These are phyloP conservation scores for Paraleonurus japonicus DNA, from an alignment of 257 asterid genomes.

Conservation along the genomic window DNA sequence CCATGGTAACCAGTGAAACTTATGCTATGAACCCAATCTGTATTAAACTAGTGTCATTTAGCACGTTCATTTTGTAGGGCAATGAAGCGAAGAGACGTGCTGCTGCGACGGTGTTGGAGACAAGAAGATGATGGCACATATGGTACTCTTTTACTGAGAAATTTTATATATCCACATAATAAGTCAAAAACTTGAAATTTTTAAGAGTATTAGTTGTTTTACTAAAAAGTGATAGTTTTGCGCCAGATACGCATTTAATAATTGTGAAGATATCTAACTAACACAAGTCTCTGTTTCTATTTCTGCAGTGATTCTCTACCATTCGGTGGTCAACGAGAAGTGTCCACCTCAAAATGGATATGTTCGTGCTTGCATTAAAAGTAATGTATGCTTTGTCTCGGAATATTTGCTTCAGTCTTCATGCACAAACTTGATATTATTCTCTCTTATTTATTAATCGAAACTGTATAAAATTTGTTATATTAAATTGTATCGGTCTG, in stretches of 20 bases:
- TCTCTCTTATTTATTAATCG: not conserved
- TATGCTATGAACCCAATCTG: slow-evolving; percentile 6
- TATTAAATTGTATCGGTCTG: not conserved
- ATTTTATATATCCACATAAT: not conserved
- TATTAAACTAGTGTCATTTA: slow-evolving; percentile 21
- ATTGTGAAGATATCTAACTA: slow-evolving; percentile 24
- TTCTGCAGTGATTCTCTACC: slow-evolving; percentile 79
- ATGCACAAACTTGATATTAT: slow-evolving; percentile 1
- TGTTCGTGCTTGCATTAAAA: slow-evolving; percentile 83
- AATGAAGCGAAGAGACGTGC: slow-evolving; percentile 76
- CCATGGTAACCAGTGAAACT: slow-evolving; percentile 61
- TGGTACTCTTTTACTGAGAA: slow-evolving; percentile 43
- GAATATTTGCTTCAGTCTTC: not conserved
- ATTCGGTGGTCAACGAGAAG: slow-evolving; percentile 72
- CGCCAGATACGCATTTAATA: not conserved
- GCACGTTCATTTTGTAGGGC: slow-evolving; percentile 51
- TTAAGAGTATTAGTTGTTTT: not conserved
- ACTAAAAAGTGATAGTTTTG: not conserved
- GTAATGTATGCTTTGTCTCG: slow-evolving; percentile 66
- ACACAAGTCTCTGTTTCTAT: not conserved
- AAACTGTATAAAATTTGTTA: not conserved
- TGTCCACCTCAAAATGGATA: slow-evolving; percentile 80
- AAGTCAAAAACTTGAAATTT: not conserved
- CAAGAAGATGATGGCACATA: slow-evolving; percentile 95
- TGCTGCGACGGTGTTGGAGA: slow-evolving; percentile 93